Evolutionary conservation across 257 asterid genomes (phyloP).

Genomic region (Rauvolfia tetraphylla): DNA sequence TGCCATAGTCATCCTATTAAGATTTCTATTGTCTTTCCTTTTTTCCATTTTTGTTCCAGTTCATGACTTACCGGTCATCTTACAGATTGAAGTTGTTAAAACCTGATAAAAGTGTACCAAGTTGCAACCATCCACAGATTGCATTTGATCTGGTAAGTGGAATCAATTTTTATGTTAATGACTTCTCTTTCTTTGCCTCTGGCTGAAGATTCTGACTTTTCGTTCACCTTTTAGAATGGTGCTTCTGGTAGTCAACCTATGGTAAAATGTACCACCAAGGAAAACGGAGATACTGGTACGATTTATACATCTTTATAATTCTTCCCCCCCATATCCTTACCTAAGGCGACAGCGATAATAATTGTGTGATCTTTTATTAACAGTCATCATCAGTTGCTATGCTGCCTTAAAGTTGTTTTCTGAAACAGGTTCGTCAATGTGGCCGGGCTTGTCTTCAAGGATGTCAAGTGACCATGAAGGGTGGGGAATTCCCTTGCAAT

Average conservation of each 20-base stretch:
- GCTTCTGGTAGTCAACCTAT: conserved; percentile 23
- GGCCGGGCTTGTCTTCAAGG: conserved; percentile 31
- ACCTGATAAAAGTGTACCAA: conserved; percentile 12
- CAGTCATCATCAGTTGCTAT: not conserved
- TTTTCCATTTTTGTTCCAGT: not conserved
- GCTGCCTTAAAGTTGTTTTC: conserved; percentile 13
- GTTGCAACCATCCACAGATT: conserved; percentile 11
- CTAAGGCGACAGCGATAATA: not conserved
- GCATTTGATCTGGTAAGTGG: conserved; percentile 21
- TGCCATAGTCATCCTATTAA: not conserved
- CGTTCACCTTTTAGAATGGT: conserved; percentile 19
- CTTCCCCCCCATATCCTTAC: not conserved
- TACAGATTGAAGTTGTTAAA: conserved; percentile 16
- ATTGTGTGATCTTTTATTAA: not conserved
- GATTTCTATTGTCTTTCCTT: not conserved
- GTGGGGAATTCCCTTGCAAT: conserved; percentile 34
- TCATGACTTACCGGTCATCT: not conserved
- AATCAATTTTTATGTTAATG: conserved; percentile 1
- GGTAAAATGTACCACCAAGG: conserved; percentile 20
- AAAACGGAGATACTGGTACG: conserved; percentile 36
- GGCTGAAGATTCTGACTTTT: conserved; percentile 1
- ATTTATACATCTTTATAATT: not conserved
- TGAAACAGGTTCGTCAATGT: conserved; percentile 38
- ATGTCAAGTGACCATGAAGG: conserved; percentile 28
- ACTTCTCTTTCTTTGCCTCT: not conserved